phyloP scores from a whole-genome alignment of 2,329 filamentous ascomycete genomes.

The Fusarium marasasianum region DNA sequence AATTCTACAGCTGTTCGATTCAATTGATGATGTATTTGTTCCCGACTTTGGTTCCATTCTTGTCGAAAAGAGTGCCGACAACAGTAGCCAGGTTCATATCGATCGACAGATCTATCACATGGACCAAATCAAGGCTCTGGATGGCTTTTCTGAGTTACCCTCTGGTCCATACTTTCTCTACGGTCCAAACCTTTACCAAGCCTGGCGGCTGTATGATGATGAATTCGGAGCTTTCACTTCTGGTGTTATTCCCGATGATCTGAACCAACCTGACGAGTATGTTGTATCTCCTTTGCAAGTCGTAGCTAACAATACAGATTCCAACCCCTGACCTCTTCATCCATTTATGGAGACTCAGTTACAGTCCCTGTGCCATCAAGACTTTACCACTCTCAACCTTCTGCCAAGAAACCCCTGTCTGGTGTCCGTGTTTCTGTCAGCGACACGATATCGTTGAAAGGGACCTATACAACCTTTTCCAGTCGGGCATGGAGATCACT shows the following conservation, averaged over 20 bases:
- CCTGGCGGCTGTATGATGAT: conserved; percentile 54
- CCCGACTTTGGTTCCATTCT: conserved; percentile 51
- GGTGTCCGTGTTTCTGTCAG: conserved; percentile 50
- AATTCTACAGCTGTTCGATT: conserved; percentile 46
- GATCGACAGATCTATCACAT: conserved; percentile 35
- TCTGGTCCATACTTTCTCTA: conserved; percentile 55
- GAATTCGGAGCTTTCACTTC: conserved; percentile 48
- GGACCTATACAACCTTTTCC: conserved; percentile 64
- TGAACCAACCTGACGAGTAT: conserved; percentile 42
- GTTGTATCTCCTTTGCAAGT: neutral
- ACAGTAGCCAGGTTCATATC: neutral
- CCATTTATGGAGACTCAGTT: conserved; percentile 40
- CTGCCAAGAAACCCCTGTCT: conserved; percentile 46
- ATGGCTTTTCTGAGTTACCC: conserved; percentile 43
- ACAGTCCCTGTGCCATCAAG: conserved; percentile 52
- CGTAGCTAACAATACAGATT: conserved; percentile 42
- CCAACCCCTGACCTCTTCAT: conserved; percentile 42
- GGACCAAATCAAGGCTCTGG: conserved; percentile 21
- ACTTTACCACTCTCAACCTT: conserved; percentile 46
- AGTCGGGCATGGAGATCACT: conserved; percentile 67
- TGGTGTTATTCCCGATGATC: conserved; percentile 51
- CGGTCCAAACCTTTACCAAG: conserved; percentile 53
- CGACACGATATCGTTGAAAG: conserved; percentile 51
- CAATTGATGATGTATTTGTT: conserved; percentile 52
- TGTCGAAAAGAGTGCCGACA: conserved; percentile 49